These are phyloP conservation scores for Elongisporangium prolatum DNA, from an alignment of 352 stramenopile genomes.

Conservation along the genomic window DNA sequence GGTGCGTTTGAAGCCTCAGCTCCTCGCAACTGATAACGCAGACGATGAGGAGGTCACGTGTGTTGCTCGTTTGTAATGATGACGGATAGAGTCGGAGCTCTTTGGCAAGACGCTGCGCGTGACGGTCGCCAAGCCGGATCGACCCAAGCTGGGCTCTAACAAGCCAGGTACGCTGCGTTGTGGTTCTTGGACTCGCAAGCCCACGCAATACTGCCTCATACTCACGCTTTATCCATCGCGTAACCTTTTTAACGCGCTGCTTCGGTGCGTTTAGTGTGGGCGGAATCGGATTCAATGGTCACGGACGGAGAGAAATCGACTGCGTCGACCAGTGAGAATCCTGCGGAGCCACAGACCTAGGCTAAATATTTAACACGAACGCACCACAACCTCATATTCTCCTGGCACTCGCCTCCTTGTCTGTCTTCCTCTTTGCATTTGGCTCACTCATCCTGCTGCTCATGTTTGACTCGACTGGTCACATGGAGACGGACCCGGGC, in stretches of 20 bases:
- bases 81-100: slow-evolving; percentile 84
- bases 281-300: neutral
- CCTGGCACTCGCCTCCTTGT: neutral
- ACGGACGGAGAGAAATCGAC: neutral
- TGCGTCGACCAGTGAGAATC: neutral
- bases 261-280: neutral
- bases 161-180: slow-evolving; percentile 55
- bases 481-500: neutral
- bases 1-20: slow-evolving; percentile 23
- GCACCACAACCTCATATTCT: neutral
- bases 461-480: neutral
- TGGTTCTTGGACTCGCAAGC: neutral
- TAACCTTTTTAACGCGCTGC: neutral
- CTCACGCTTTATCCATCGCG: neutral
- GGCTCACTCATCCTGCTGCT: neutral
- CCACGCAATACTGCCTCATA: neutral
- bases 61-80: neutral
- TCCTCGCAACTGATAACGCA: neutral
- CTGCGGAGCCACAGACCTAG: neutral
- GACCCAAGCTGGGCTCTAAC: slow-evolving; percentile 63
- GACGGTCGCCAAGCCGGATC: slow-evolving; percentile 86
- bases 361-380: neutral
- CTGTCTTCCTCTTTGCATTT: neutral
- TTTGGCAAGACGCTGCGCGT: slow-evolving; percentile 90
- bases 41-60: neutral